These are phyloP conservation scores for Globisporangium recalcitrans DNA, from an alignment of 352 stramenopile species.

Conservation along the genomic window DNA sequence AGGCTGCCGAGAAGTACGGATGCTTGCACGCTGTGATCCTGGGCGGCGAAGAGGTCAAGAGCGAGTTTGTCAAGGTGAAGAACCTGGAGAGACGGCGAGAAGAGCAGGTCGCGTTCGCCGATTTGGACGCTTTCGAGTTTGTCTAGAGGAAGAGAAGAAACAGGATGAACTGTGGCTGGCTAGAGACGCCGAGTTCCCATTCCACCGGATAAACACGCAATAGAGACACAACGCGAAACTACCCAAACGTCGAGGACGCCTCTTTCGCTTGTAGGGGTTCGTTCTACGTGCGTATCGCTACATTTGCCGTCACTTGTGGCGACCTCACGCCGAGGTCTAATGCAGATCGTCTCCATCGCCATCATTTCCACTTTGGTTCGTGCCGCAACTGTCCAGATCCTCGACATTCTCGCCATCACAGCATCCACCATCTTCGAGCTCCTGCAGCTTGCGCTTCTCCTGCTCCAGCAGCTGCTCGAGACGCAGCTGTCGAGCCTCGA, in stretches of 20 bases:
- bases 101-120: slow-evolving; percentile 29
- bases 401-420: not conserved
- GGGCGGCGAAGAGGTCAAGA: slow-evolving; percentile 60
- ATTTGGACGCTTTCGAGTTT: slow-evolving; percentile 31
- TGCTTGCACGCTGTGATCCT: slow-evolving; percentile 72
- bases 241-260: no score
- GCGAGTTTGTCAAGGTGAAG: slow-evolving; percentile 68
- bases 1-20: slow-evolving; percentile 67
- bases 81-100: slow-evolving; percentile 61
- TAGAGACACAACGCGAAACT: slow-evolving; percentile 7
- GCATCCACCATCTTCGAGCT: slow-evolving; percentile 38
- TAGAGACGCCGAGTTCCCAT: not conserved
- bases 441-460: slow-evolving; percentile 62
- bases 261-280: no score
- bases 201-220: not conserved
- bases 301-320: no score
- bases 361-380: not conserved
- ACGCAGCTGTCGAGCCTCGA: slow-evolving; percentile 56
- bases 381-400: not conserved
- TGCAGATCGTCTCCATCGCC: not conserved
- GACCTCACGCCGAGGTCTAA: no score
- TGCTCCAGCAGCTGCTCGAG: slow-evolving; percentile 64
- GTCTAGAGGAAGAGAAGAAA: not conserved
- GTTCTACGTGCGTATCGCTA: no score
- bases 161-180: not conserved